phyloP scores from a whole-genome alignment of 805 yeast genomes.

The Candida ipomoeae region DNA sequence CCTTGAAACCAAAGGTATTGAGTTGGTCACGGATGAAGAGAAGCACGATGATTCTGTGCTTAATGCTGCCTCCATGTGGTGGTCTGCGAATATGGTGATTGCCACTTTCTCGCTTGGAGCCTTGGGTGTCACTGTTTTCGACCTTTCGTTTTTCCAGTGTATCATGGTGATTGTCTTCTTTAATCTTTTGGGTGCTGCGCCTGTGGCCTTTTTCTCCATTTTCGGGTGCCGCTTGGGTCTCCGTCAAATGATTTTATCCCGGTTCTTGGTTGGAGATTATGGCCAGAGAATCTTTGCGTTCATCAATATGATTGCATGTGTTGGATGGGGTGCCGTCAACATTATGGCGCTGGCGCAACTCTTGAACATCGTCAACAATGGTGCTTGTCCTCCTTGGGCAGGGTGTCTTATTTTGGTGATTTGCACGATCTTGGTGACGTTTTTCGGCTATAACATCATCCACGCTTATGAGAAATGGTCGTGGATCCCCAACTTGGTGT shows the following conservation, averaged over 20 bases:
- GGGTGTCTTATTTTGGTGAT: conserved; percentile 73
- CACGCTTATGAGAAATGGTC: conserved; percentile 80
- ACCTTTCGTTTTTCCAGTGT: conserved; percentile 69
- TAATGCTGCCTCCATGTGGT: conserved; percentile 85
- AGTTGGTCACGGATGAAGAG: conserved; percentile 74
- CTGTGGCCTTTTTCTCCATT: conserved; percentile 78
- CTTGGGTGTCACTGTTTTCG: conserved; percentile 53
- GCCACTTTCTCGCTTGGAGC: conserved; percentile 80
- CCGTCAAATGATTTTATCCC: conserved; percentile 80
- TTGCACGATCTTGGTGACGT: conserved; percentile 65
- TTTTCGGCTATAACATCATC: conserved; percentile 81
- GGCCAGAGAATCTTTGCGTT: conserved; percentile 75
- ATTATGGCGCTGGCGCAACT: conserved; percentile 86
- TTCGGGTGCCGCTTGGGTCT: conserved; percentile 84
- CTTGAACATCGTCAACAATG: conserved; percentile 67
- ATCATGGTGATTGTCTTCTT: conserved; percentile 68
- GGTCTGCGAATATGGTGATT: conserved; percentile 82
- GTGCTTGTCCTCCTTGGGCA: conserved; percentile 80
- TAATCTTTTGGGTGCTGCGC: conserved; percentile 63
- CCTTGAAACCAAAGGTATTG: conserved; percentile 67
- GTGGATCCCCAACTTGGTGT: conserved; percentile 78
- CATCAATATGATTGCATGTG: conserved; percentile 77
- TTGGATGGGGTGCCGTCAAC: conserved; percentile 95
- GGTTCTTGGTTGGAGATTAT: conserved; percentile 71
- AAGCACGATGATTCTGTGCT: conserved; percentile 61